phyloP scores from a whole-genome alignment of 1,284 basidiomycete species.

The Hortiboletus rubellus region DNA sequence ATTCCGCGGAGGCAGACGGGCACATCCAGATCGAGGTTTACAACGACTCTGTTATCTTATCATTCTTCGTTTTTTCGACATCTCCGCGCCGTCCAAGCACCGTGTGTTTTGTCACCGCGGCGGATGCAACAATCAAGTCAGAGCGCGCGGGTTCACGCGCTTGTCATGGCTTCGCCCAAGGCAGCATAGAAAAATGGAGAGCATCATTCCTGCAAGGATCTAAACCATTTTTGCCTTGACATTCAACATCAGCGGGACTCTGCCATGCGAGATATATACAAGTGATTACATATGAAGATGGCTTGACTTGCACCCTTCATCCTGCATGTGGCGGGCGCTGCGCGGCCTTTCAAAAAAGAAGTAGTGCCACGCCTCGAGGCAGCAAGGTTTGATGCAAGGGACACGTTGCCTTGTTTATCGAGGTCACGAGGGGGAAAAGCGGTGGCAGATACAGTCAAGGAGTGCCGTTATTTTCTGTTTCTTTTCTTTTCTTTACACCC shows the following conservation, averaged over 20 bases:
- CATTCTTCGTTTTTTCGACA: slow-evolving; percentile 7
- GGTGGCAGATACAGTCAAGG: slow-evolving; percentile 16
- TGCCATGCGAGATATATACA: slow-evolving; percentile 3
- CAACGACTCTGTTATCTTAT: slow-evolving; percentile 28
- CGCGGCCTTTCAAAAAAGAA: slow-evolving; percentile 12
- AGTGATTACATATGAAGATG: neutral
- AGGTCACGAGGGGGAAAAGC: slow-evolving; percentile 19
- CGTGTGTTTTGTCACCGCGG: slow-evolving; percentile 3
- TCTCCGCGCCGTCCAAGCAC: slow-evolving; percentile 27
- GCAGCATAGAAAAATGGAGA: neutral
- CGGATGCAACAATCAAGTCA: neutral
- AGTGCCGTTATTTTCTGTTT: slow-evolving; percentile 5
- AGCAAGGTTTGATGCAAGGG: slow-evolving; percentile 32
- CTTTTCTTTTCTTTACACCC: neutral
- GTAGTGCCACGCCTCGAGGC: slow-evolving; percentile 26
- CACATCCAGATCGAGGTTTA: slow-evolving; percentile 18
- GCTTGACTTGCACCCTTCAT: neutral
- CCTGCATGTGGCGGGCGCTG: slow-evolving; percentile 19
- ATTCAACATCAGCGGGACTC: slow-evolving; percentile 21
- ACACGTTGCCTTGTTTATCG: slow-evolving; percentile 4
- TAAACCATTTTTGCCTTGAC: neutral
- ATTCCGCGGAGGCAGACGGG: slow-evolving; percentile 26
- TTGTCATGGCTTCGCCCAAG: neutral
- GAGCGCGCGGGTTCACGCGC: slow-evolving; percentile 12
- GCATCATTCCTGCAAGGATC: neutral